Base-by-base conservation (phyloP, 202 grass and related monocot genomes). In the Cymbopogon flexuosus region DNA sequence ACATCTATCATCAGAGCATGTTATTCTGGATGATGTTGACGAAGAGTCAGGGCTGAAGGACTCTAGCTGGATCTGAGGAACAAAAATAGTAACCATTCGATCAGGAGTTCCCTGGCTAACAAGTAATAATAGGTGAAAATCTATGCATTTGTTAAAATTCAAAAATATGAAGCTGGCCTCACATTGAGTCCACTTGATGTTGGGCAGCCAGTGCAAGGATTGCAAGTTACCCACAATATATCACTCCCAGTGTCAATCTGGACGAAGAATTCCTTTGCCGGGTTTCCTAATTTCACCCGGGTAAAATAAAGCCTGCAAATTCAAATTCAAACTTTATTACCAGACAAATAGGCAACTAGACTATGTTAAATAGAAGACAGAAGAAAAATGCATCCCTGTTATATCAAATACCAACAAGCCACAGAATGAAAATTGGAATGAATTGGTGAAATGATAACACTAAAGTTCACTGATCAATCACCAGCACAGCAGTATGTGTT, bases 171-270 rank as follows among this genome's bases (percentile, higher is more conserved):
- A 62, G 12, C 71, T 84, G 13, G 56, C 3, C 89, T 88, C 83
- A 96, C 93, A 76, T 96, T 96, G 51, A 97, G 86, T 77, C 91
- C 94, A 40, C 94, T 97, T 75, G 91, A 97, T 67, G 86, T 80
- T 2, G 94, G 94, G 45, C 94, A 97, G 14, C 94, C 94, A 68
- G 1, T 46, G 68, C 94, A 97, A 43, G 88, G 40, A 78, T 40
- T 94, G 88, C 94, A 97, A 83, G 94, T 79, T 39, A 97, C 94
- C 94, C 94, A 97, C 70, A 97, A 79, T 62, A 97, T 90, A 65
- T 97, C 94, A 74, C 94, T 97, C 45, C 94, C 94, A 16, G 94
- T 97, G 68, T 97, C 94, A 81, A 97, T 97, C 73, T 97, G 94
- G 70, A 97, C 91, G 76, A 90, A 97, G 67, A 87, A 97, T 81